Conservation (phyloP, 768 basidiomycete species). For the Cyathus striatus region DNA sequence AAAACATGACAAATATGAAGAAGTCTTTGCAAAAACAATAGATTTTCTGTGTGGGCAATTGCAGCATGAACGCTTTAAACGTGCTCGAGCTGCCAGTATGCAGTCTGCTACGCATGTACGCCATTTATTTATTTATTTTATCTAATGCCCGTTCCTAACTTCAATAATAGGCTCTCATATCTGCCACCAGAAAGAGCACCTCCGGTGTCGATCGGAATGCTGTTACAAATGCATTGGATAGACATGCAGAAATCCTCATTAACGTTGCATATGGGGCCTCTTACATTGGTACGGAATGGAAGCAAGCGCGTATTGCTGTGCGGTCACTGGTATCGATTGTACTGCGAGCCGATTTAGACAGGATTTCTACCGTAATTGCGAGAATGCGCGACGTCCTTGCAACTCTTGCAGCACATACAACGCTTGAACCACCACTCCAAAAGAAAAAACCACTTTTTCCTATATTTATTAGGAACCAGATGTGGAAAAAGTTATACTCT, state of each 20-base stretch:
- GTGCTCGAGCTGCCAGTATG: slow-evolving; percentile 57
- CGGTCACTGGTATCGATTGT: slow-evolving; percentile 27
- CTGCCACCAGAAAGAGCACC: slow-evolving; percentile 11
- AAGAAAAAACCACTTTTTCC: slow-evolving; percentile 20
- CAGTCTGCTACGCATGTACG: slow-evolving; percentile 59
- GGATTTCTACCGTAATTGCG: slow-evolving; percentile 23
- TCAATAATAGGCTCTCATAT: no score
- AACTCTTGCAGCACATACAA: slow-evolving; percentile 11
- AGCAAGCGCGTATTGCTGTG: slow-evolving; percentile 23
- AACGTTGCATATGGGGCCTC: slow-evolving; percentile 29
- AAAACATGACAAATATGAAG: slow-evolving; percentile 43
- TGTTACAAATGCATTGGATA: slow-evolving; percentile 27
- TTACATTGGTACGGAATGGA: slow-evolving; percentile 29
- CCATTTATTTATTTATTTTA: no score
- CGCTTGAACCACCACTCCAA: no score
- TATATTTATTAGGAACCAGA: slow-evolving; percentile 41
- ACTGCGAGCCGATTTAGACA: slow-evolving; percentile 25
- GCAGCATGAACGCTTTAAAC: slow-evolving; percentile 70
- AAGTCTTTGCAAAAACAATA: slow-evolving; percentile 66
- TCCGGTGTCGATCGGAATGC: slow-evolving; percentile 13
- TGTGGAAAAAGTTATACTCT: slow-evolving; percentile 71
- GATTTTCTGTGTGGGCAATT: slow-evolving; percentile 77
- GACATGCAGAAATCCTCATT: slow-evolving; percentile 32
- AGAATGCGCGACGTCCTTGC: slow-evolving; percentile 24
- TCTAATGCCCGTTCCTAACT: no score